A percentile compares a stretch with the other conserved stretches of the same genome.
Conservation (phyloP, 2,329 filamentous ascomycete genomes). For the Botrytis squamosa region DNA sequence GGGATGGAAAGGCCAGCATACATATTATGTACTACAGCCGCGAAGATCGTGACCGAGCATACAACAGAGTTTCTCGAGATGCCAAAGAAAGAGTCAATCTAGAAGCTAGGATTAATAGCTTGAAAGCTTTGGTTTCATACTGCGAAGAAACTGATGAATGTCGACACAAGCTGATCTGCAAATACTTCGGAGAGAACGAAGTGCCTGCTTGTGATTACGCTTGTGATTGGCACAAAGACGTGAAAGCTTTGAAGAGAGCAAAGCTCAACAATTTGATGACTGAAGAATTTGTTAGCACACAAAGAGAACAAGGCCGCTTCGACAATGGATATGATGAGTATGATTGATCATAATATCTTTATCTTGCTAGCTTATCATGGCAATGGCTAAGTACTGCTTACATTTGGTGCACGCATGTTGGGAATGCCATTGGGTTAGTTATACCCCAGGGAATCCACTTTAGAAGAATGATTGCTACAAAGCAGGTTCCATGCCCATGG, state of each 20-base stretch:
- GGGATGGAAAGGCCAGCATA: constrained; percentile 81
- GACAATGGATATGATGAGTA: constrained; percentile 54
- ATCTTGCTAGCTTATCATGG: neutral
- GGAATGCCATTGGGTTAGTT: neutral
- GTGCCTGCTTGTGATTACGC: constrained; percentile 67
- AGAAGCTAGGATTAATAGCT: constrained; percentile 58
- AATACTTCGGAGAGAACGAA: constrained; percentile 70
- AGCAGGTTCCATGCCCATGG: neutral
- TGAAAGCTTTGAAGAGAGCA: constrained; percentile 54
- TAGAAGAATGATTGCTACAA: neutral
- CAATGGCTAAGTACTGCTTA: neutral
- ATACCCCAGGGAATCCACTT: neutral
- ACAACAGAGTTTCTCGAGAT: constrained; percentile 52
- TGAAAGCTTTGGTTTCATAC: constrained; percentile 70
- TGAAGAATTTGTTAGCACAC: constrained; percentile 63
- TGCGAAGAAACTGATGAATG: constrained; percentile 76
- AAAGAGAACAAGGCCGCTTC: constrained; percentile 58
- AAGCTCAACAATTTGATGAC: constrained; percentile 56
- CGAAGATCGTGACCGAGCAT: constrained; percentile 77
- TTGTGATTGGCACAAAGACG: constrained; percentile 76
- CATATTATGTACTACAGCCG: constrained; percentile 91
- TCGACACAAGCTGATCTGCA: constrained; percentile 71
- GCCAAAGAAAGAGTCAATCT: constrained; percentile 46
- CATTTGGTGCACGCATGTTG: neutral
- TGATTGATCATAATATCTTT: constrained; percentile 30